Conservation (phyloP, 345 rosid genomes). For the Pistacia atlantica region DNA sequence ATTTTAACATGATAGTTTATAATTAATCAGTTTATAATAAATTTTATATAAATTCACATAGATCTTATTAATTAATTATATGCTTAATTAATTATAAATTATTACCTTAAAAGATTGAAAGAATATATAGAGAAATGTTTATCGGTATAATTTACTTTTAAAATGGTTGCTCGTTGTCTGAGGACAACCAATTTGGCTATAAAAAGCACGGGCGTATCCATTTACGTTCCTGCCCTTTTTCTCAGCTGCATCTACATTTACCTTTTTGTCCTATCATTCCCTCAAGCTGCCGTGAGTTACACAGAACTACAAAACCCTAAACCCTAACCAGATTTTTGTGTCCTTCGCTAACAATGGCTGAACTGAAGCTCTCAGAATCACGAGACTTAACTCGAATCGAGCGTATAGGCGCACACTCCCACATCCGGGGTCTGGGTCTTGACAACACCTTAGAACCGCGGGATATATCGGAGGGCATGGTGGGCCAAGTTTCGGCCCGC, state of each 20-base stretch:
- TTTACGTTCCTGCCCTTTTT: background rate
- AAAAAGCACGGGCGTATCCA: too few species aligned
- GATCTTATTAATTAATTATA: too few species aligned
- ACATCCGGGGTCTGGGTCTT: conserved; percentile 89
- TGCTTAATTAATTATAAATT: too few species aligned
- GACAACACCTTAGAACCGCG: conserved; percentile 90
- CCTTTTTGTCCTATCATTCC: background rate
- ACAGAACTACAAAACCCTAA: conserved; percentile 12
- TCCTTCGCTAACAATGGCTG: conserved; percentile 51
- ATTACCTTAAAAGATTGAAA: too few species aligned
- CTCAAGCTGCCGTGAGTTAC: background rate
- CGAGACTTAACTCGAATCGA: conserved; percentile 92
- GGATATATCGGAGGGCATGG: conserved; percentile 28
- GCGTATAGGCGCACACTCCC: conserved; percentile 95
- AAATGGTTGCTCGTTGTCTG: too few species aligned
- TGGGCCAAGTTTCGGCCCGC: conserved; percentile 66
- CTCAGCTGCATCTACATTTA: background rate
- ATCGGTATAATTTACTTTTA: too few species aligned
- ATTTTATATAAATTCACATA: too few species aligned
- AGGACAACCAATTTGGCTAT: too few species aligned
- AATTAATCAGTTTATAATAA: too few species aligned
- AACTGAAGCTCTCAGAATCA: conserved; percentile 72
- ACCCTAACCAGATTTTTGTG: conserved; percentile 20
- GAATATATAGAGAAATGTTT: too few species aligned
- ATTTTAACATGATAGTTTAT: too few species aligned